These are phyloP conservation scores for Globisporangium parvum DNA, from an alignment of 352 stramenopile species.

Conservation along the genomic window DNA sequence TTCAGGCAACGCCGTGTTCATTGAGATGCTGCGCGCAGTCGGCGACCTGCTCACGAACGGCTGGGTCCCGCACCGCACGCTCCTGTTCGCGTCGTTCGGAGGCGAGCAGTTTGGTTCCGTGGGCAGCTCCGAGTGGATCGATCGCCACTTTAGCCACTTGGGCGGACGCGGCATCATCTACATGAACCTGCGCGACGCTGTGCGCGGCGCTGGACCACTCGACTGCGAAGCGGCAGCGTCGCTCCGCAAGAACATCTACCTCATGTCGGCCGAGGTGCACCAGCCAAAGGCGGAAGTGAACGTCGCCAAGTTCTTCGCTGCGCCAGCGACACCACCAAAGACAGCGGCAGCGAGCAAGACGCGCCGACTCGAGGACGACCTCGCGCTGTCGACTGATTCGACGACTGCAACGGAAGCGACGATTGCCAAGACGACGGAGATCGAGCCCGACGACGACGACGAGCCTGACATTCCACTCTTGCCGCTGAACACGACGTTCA, in stretches of 20 bases:
- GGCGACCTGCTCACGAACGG: slow-evolving; percentile 56
- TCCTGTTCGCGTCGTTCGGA: slow-evolving; percentile 73
- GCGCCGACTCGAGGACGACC: not conserved
- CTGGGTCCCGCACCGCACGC: slow-evolving; percentile 71
- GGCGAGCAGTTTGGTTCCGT: slow-evolving; percentile 76
- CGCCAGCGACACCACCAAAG: not conserved
- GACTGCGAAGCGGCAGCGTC: slow-evolving; percentile 64
- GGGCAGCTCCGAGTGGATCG: slow-evolving; percentile 80
- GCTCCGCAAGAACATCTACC: slow-evolving; percentile 71
- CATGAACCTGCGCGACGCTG: slow-evolving; percentile 65
- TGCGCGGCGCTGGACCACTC: slow-evolving; percentile 55
- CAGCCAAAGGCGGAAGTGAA: slow-evolving; percentile 51
- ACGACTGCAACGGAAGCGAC: not conserved
- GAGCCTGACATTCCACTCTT: slow-evolving; percentile 32
- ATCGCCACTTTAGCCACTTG: slow-evolving; percentile 63
- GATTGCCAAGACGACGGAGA: not conserved
- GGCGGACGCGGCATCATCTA: slow-evolving; percentile 63
- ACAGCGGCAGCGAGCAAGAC: not conserved
- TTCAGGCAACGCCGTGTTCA: slow-evolving; percentile 74
- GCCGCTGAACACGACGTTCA: slow-evolving; percentile 64
- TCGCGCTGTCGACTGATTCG: not conserved
- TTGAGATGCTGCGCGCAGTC: slow-evolving; percentile 59
- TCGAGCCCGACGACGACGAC: slow-evolving; percentile 14
- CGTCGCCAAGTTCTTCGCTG: slow-evolving; percentile 43
- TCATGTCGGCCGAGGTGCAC: slow-evolving; percentile 58